Percentiles rank a stretch among this genome's conserved stretches.
Conservation (phyloP, 805 yeast species). For the Wickerhamomyces hampshirensis region DNA sequence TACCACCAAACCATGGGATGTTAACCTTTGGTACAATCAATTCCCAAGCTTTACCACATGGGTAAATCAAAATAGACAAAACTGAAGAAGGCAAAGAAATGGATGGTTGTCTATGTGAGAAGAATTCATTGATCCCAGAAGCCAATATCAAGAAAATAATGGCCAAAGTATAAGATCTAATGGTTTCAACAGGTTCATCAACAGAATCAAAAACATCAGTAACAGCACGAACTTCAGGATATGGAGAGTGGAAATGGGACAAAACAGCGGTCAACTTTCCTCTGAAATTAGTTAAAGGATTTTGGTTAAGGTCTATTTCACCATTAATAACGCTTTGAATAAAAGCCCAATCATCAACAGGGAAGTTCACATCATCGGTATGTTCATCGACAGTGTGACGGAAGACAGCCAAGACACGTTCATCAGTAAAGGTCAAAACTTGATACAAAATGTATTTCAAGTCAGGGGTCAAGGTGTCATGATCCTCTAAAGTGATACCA, state of each 20-base stretch:
- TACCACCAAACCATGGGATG: slow-evolving; percentile 33
- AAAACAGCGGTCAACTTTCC: slow-evolving; percentile 7
- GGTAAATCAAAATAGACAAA: slow-evolving; percentile 41
- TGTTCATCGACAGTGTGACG: slow-evolving; percentile 36
- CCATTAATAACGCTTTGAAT: slow-evolving; percentile 4
- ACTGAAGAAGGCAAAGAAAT: slow-evolving; percentile 40
- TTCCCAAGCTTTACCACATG: slow-evolving; percentile 40
- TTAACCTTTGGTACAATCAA: slow-evolving; percentile 42
- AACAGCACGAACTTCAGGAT: slow-evolving; percentile 64
- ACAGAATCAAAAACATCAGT: slow-evolving; percentile 49
- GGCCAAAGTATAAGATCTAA: slow-evolving; percentile 34
- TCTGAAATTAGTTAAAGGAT: slow-evolving; percentile 6
- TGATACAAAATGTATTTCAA: slow-evolving; percentile 12
- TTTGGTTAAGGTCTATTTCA: slow-evolving; percentile 1
- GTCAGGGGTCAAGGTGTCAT: slow-evolving; percentile 9
- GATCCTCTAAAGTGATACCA: slow-evolving; percentile 10
- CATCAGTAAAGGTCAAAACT: slow-evolving; percentile 23
- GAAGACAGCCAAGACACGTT: slow-evolving; percentile 23
- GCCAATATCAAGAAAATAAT: slow-evolving; percentile 47
- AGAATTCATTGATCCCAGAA: slow-evolving; percentile 51
- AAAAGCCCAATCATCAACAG: slow-evolving; percentile 22
- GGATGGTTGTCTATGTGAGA: slow-evolving; percentile 49
- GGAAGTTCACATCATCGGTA: slow-evolving; percentile 44
- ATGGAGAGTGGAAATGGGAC: slow-evolving; percentile 43
- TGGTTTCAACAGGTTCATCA: slow-evolving; percentile 44